Evolutionary conservation across 805 yeast species (phyloP), one percentile per base, ranked within the genome.

Genomic region (Lachancea fermentati): DNA sequence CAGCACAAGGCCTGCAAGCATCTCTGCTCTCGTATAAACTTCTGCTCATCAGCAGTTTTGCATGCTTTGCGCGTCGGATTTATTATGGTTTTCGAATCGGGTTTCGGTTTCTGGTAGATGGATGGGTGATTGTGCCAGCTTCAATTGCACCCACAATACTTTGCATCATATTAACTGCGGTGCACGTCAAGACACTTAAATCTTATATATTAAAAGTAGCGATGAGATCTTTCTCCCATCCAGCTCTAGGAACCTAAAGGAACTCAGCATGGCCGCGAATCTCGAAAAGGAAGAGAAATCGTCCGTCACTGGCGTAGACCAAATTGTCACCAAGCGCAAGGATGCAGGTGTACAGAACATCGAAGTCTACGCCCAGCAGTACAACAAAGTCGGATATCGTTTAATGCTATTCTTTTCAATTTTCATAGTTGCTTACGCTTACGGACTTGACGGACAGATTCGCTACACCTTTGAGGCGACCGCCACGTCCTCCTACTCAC

Each of bases 361-460:
- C 16, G 85, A 81, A 55, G 63, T 77, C 19, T 66, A 76, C 46
- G 67, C 75, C 14, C 66, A 66, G 19, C 79, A 76, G 46, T 78
- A 75, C 50, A 46, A 61, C 15, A 38, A 55, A 19, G 48, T 53
- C 30, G 36, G 44, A 18, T 65, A 66, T 44, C 71, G 71, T 39
- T 46, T 67, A 6, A 45, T 65, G 3, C 59, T 79, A 26, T 76
- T 72, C 53, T 55, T 52, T 54, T 34, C 37, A 50, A 18, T 40
- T 50, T 41, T 50, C 63, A 3, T 63, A 65, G 66, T 66, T 71
- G n/a, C 55, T 62, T 30, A 57, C 67, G 15, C 58, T 51, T 19
- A 60, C 60, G 34, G 59, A 65, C 14, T 58, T 68, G 41, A 56
- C 59, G 37, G 58, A 66, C 6, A 59, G 72, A 45, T 69, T 68